These are phyloP conservation scores for Candida vartiovaarae DNA, from an alignment of 805 yeast genomes.

Conservation along the genomic window DNA sequence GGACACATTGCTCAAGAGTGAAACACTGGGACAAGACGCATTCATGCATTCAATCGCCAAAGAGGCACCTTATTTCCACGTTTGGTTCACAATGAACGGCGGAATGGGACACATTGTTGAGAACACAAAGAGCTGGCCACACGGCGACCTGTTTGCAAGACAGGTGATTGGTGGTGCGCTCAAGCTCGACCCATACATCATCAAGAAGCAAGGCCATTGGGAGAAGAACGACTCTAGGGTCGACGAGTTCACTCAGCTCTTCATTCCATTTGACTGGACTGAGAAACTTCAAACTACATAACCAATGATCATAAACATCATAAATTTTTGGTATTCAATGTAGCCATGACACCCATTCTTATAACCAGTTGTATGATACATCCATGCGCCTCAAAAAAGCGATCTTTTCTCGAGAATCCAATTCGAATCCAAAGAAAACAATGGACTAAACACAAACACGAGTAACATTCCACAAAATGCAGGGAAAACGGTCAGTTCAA, in stretches of 20 bases:
- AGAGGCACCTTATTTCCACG: conserved; percentile 45
- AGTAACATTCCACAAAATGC: conserved; percentile 75
- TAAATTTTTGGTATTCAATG: not conserved
- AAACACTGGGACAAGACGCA: conserved; percentile 21
- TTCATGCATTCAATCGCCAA: conserved; percentile 32
- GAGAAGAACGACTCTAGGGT: conserved; percentile 9
- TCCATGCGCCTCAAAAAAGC: not conserved
- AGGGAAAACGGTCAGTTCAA: conserved; percentile 84
- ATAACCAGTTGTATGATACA: not conserved
- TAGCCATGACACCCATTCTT: no score
- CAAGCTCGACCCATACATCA: conserved; percentile 28
- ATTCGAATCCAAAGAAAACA: conserved; percentile 24
- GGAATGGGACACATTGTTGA: conserved; percentile 48
- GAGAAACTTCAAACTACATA: not conserved
- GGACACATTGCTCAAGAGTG: conserved; percentile 27
- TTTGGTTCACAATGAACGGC: conserved; percentile 40
- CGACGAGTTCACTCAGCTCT: conserved; percentile 8
- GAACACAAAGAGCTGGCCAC: conserved; percentile 35
- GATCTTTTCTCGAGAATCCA: not conserved
- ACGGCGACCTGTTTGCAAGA: conserved; percentile 38
- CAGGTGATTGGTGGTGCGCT: conserved; percentile 40
- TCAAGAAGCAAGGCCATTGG: conserved; percentile 27
- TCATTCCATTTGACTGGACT: conserved; percentile 14
- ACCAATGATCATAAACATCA: not conserved
- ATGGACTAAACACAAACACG: conserved; percentile 53